Conservation (phyloP, 768 basidiomycete genomes). For the Omphalotus guepiniiformis region DNA sequence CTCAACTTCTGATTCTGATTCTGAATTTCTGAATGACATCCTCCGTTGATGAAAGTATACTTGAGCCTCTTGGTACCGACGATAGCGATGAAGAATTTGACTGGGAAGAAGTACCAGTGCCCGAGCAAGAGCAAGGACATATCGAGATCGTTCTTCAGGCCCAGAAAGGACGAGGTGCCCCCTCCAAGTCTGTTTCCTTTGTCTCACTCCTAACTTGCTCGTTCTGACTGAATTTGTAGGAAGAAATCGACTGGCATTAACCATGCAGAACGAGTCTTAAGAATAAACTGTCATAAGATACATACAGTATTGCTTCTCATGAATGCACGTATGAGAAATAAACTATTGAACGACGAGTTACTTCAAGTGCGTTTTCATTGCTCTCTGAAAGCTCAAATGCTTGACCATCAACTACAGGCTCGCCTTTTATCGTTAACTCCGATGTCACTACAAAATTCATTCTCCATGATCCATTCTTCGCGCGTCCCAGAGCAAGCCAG, state of each 20-base stretch:
- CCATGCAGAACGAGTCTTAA: constrained; percentile 64
- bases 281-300: constrained; percentile 83
- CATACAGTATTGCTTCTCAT: constrained; percentile 81
- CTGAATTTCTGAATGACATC: too few relatives aligned
- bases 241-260: constrained; percentile 45
- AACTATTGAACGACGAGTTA: constrained; percentile 77
- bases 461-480: constrained; percentile 77
- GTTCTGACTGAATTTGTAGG: constrained; percentile 15
- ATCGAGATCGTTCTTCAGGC: constrained; percentile 70
- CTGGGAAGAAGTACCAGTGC: constrained; percentile 76
- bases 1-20: too few relatives aligned
- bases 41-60: background rate
- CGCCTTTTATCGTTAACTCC: constrained; percentile 87
- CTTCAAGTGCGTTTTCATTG: constrained; percentile 69
- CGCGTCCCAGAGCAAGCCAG: constrained; percentile 74
- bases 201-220: background rate
- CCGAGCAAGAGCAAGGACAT: constrained; percentile 42
- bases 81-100: constrained; percentile 69
- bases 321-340: constrained; percentile 72
- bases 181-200: constrained; percentile 40
- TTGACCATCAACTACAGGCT: constrained; percentile 47
- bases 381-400: constrained; percentile 12
- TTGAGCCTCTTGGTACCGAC: constrained; percentile 15
- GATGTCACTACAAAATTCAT: constrained; percentile 71
- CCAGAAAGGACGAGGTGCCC: constrained; percentile 34